Conservation (phyloP, 2,329 filamentous ascomycete species). For the Neonectria magnoliae region DNA sequence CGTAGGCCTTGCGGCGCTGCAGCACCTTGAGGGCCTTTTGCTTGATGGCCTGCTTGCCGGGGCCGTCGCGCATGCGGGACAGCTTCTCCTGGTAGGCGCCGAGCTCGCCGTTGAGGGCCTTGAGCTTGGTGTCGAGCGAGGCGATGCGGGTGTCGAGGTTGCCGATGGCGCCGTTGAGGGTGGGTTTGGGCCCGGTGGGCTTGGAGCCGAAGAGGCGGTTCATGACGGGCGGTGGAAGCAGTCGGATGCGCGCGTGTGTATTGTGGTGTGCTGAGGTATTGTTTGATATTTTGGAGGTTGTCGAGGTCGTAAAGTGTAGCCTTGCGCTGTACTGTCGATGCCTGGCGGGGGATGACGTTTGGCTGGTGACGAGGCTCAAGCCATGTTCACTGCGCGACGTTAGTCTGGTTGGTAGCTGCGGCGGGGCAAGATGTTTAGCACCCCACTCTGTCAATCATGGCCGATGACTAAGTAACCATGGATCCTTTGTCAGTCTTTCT, state of each 20-base stretch:
- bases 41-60: constrained; percentile 91
- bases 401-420: not conserved
- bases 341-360: constrained; percentile 42
- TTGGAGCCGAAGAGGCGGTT: constrained; percentile 95
- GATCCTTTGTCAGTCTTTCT: not conserved
- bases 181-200: constrained; percentile 87
- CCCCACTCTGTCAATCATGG: not conserved
- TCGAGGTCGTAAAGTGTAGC: not conserved
- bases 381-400: not conserved
- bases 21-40: constrained; percentile 95
- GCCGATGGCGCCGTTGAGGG: constrained; percentile 81
- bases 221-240: constrained; percentile 65
- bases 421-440: constrained; percentile 9
- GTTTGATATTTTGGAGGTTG: not conserved
- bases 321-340: constrained; percentile 24
- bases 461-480: constrained; percentile 15
- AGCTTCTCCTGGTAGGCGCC: constrained; percentile 88
- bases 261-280: not conserved
- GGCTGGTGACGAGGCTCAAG: constrained; percentile 23
- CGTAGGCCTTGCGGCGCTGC: constrained; percentile 93
- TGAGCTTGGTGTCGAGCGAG: constrained; percentile 92
- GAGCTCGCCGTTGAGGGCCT: constrained; percentile 90
- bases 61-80: constrained; percentile 92
- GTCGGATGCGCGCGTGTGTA: not conserved
- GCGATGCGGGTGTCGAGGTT: constrained; percentile 88